Percentiles rank a stretch among this genome's conserved stretches.
These are phyloP conservation scores for Sphaerulina musiva DNA, from an alignment of 2,329 filamentous ascomycete genomes.

Conservation along the genomic window DNA sequence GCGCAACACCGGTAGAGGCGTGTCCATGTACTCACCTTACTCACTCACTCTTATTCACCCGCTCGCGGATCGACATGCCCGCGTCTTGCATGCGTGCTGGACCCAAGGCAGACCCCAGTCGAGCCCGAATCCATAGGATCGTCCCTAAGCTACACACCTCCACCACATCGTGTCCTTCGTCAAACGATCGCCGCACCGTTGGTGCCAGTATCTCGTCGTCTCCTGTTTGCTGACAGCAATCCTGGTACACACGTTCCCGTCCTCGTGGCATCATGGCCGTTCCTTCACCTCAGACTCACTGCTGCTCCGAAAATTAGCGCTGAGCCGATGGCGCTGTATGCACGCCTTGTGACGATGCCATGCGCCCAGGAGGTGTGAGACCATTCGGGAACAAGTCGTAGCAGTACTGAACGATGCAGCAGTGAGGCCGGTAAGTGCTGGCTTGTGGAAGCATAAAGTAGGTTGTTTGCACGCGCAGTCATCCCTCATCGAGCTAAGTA, in stretches of 20 bases:
- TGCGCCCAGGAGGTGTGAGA: slow-evolving; percentile 11
- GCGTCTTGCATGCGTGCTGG: slow-evolving; percentile 12
- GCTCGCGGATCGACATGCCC: slow-evolving; percentile 12
- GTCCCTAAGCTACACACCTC: slow-evolving; percentile 6
- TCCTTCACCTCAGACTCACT: slow-evolving; percentile 9
- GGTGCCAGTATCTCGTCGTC: slow-evolving; percentile 8
- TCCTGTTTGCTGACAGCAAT: slow-evolving; percentile 10
- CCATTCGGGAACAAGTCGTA: not conserved
- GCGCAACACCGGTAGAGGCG: slow-evolving; percentile 16
- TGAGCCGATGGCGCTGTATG: slow-evolving; percentile 11
- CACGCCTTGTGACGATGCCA: slow-evolving; percentile 23
- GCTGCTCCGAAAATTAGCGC: slow-evolving; percentile 18
- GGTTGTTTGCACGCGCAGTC: slow-evolving; percentile 9
- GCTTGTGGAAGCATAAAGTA: slow-evolving; percentile 14
- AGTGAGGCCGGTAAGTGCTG: not conserved
- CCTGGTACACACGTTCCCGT: slow-evolving; percentile 13
- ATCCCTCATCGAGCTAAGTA: slow-evolving; percentile 1
- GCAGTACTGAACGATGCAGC: not conserved
- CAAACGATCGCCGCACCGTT: slow-evolving; percentile 13
- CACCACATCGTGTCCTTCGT: slow-evolving; percentile 1
- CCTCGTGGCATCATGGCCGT: slow-evolving; percentile 11
- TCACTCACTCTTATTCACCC: not conserved
- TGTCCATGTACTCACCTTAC: too few species aligned
- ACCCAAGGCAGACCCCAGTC: slow-evolving; percentile 4
- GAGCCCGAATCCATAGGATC: slow-evolving; percentile 8